Evolutionary conservation across 805 yeast genomes (phyloP).

Genomic region (Torulaspora maleeae): DNA sequence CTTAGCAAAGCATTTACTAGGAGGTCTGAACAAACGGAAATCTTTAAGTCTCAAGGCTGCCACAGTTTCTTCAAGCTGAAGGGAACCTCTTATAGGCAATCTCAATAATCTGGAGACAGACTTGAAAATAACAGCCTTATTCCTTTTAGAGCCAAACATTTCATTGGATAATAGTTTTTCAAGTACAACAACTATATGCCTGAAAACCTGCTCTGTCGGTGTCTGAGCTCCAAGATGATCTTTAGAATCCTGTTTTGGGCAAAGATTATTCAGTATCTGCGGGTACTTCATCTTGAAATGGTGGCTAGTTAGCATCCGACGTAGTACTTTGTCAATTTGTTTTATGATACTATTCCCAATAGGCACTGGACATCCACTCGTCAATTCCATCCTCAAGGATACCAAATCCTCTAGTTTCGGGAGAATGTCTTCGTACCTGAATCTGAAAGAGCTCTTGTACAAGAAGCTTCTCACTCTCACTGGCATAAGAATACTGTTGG

Average conservation of each 20-base stretch:
- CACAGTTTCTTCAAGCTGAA: slow-evolving; percentile 35
- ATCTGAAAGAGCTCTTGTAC: slow-evolving; percentile 5
- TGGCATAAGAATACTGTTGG: neutral
- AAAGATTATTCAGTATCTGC: slow-evolving; percentile 13
- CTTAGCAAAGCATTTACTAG: slow-evolving; percentile 30
- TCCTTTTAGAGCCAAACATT: slow-evolving; percentile 49
- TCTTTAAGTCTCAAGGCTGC: slow-evolving; percentile 36
- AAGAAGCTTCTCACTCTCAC: slow-evolving; percentile 7
- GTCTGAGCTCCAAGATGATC: slow-evolving; percentile 37
- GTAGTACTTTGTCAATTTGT: slow-evolving; percentile 2
- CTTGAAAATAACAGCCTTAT: slow-evolving; percentile 41
- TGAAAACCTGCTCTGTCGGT: slow-evolving; percentile 36
- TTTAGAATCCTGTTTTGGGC: slow-evolving; percentile 6
- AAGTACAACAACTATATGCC: slow-evolving; percentile 41
- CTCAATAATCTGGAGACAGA: slow-evolving; percentile 39
- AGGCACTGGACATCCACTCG: slow-evolving; percentile 1
- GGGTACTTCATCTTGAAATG: slow-evolving; percentile 13
- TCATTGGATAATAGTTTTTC: slow-evolving; percentile 48
- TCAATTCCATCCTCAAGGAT: slow-evolving; percentile 1
- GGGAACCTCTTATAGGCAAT: slow-evolving; percentile 37
- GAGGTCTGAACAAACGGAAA: slow-evolving; percentile 52
- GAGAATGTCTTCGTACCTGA: slow-evolving; percentile 3
- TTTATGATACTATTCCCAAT: neutral
- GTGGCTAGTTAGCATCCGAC: slow-evolving; percentile 8
- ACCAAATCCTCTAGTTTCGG: slow-evolving; percentile 1